These are phyloP conservation scores for Climacium dendroides DNA, from an alignment of 225 moss, liverwort and hornwort species.

Conservation along the genomic window DNA sequence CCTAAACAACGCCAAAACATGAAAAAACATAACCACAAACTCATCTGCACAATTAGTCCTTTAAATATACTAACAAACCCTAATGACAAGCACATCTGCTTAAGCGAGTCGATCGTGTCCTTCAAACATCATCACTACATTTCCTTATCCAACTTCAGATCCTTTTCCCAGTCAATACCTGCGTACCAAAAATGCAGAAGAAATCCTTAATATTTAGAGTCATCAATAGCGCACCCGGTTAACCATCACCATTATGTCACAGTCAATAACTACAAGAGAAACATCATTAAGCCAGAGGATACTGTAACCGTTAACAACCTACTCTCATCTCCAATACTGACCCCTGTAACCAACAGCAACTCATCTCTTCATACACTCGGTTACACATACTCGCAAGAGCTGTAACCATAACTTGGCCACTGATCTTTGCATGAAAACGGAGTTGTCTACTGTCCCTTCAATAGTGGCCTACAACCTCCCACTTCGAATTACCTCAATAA, in stretches of 20 bases:
- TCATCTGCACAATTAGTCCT: neutral
- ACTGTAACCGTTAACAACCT: neutral
- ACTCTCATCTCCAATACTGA: neutral
- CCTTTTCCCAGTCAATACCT: neutral
- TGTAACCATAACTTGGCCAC: neutral
- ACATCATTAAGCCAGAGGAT: neutral
- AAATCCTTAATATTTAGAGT: neutral
- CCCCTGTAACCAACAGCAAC: neutral
- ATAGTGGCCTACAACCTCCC: neutral
- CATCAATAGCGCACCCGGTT: neutral
- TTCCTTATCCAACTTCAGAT: neutral
- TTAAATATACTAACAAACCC: neutral
- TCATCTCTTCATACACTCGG: neutral
- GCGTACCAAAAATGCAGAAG: neutral
- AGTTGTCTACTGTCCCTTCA: neutral
- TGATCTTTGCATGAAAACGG: neutral
- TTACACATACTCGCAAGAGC: neutral
- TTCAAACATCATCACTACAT: neutral
- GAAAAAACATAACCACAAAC: neutral
- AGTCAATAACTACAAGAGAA: neutral
- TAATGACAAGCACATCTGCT: neutral
- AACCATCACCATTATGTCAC: neutral
- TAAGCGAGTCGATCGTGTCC: neutral
- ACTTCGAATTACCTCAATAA: neutral
- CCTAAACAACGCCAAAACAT: neutral